phyloP scores from a whole-genome alignment of 2,329 filamentous ascomycete species.

The Teratosphaeriaceae sp. region DNA sequence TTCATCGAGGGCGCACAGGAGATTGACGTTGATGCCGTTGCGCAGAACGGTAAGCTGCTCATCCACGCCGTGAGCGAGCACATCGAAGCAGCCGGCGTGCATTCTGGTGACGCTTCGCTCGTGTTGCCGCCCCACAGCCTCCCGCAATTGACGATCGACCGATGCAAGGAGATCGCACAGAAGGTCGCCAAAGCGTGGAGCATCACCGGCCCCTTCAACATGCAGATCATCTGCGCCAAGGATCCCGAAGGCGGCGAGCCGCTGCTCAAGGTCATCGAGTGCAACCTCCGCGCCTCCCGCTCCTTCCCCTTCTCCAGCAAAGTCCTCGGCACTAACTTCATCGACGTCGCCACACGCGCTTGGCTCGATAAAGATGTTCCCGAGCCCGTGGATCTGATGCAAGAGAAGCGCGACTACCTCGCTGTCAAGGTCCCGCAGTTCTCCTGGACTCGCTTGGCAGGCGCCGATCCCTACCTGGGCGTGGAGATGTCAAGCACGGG shows the following conservation, averaged over 20 bases:
- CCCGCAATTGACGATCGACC: slow-evolving; percentile 68
- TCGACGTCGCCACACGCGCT: slow-evolving; percentile 89
- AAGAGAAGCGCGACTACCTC: slow-evolving; percentile 78
- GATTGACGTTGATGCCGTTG: slow-evolving; percentile 93
- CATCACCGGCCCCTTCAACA: slow-evolving; percentile 98
- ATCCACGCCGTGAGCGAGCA: slow-evolving; percentile 93
- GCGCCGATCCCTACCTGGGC: slow-evolving; percentile 93
- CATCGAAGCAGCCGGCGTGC: slow-evolving; percentile 93
- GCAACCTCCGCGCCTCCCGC: slow-evolving; percentile 92
- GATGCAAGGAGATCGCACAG: slow-evolving; percentile 89
- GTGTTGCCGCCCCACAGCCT: slow-evolving; percentile 81
- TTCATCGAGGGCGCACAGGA: slow-evolving; percentile 96
- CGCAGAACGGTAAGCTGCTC: slow-evolving; percentile 75
- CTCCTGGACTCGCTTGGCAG: slow-evolving; percentile 95
- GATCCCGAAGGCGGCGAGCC: slow-evolving; percentile 67
- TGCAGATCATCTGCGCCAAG: slow-evolving; percentile 97
- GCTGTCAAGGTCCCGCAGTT: slow-evolving; percentile 99
- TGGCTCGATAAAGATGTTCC: slow-evolving; percentile 81
- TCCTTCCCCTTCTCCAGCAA: slow-evolving; percentile 99
- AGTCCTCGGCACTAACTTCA: slow-evolving; percentile 93
- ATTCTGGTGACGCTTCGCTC: slow-evolving; percentile 94
- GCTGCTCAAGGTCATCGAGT: slow-evolving; percentile 92
- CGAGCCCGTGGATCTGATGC: slow-evolving; percentile 81
- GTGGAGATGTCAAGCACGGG: slow-evolving; percentile 97
- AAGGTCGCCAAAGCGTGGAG: slow-evolving; percentile 97